Percentiles rank a stretch among this genome's conserved stretches.
Evolutionary conservation across 345 rosid species (phyloP).

Genomic region (Brassica napus): DNA sequence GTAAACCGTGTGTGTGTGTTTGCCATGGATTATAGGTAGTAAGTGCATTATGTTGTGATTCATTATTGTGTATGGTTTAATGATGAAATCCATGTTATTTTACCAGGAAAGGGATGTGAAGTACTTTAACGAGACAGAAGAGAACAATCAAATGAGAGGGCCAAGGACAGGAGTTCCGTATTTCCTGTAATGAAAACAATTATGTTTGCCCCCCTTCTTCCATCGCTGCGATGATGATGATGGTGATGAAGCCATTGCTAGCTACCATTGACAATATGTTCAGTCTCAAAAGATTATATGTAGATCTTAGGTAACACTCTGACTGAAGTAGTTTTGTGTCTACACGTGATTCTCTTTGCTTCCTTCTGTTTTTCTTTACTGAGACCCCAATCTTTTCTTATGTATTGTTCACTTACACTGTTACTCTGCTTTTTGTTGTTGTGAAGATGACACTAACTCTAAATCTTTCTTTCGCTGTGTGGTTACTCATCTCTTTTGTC

Average conservation of each 20-base stretch:
- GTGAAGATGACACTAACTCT: neutral
- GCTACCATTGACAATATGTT: constrained; percentile 28
- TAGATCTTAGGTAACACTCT: neutral
- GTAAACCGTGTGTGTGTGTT: neutral
- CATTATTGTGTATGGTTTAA: constrained; percentile 1
- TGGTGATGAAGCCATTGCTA: constrained; percentile 35
- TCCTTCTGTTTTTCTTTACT: neutral
- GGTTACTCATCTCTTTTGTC: neutral
- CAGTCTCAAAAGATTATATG: neutral
- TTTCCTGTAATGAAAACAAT: constrained; percentile 60
- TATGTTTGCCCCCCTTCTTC: neutral
- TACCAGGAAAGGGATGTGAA: constrained; percentile 94
- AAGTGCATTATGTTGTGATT: neutral
- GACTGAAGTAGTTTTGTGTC: neutral
- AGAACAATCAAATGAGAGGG: constrained; percentile 99
- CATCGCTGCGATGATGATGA: constrained; percentile 21
- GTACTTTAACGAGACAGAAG: constrained; percentile 96
- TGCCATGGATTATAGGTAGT: neutral
- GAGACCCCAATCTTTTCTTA: neutral
- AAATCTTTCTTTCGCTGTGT: neutral
- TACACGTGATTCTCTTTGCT: neutral
- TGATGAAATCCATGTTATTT: constrained; percentile 12
- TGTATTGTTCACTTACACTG: neutral
- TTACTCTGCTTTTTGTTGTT: neutral
- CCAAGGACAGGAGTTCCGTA: constrained; percentile 98